Evolutionary conservation across 495 filamentous ascomycete genomes (phyloP).

Genomic region (Neurospora sp.): DNA sequence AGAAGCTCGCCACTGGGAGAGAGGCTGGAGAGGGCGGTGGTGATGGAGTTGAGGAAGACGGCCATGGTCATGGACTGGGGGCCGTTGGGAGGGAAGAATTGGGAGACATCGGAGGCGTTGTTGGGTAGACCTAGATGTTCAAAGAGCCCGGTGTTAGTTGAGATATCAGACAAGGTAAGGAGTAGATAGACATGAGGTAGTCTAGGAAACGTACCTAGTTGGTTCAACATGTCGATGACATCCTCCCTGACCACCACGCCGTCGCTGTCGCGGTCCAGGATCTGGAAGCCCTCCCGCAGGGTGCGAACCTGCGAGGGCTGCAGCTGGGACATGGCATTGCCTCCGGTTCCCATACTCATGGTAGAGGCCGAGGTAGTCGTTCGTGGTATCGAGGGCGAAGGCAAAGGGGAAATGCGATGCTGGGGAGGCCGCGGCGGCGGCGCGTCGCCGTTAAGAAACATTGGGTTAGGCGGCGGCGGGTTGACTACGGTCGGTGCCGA

Average conservation of each 20-base stretch:
- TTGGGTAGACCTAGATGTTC: constrained; percentile 35
- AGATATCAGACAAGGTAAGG: background rate
- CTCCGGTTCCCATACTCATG: constrained; percentile 5
- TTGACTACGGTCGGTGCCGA: background rate
- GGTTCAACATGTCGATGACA: constrained; percentile 68
- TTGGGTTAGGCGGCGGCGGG: background rate
- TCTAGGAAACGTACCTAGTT: constrained; percentile 46
- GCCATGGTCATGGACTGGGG: constrained; percentile 69
- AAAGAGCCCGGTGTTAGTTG: background rate
- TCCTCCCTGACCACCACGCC: constrained; percentile 65
- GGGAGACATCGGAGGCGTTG: constrained; percentile 46
- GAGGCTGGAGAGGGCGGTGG: constrained; percentile 57
- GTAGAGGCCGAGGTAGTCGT: constrained; percentile 12
- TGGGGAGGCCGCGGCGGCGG: background rate
- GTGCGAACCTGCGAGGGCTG: constrained; percentile 59
- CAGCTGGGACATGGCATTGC: constrained; percentile 52
- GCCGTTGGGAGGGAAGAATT: constrained; percentile 65
- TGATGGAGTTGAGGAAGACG: constrained; percentile 69
- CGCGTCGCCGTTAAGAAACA: background rate
- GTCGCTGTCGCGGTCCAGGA: constrained; percentile 74
- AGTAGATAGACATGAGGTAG: background rate
- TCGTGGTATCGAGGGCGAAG: background rate
- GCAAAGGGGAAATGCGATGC: background rate
- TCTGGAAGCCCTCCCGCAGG: constrained; percentile 77
- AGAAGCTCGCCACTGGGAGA: constrained; percentile 66